phyloP scores from a whole-genome alignment of 345 rosid genomes.

The Luvunga scandens region DNA sequence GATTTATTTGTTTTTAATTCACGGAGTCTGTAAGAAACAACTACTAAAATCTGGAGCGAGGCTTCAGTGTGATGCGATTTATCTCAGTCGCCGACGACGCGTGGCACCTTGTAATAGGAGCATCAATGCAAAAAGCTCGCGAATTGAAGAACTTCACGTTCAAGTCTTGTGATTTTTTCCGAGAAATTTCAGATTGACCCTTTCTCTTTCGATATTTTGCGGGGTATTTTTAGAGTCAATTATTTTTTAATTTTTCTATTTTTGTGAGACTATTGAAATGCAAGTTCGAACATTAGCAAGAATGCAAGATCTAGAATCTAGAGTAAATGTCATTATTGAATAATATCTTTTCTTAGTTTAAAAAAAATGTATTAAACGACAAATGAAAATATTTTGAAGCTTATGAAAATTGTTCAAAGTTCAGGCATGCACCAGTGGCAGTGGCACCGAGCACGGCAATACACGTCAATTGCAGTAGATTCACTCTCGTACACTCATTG shows the following conservation, averaged over 20 bases:
- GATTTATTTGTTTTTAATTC: not conserved
- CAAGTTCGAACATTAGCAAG: not conserved
- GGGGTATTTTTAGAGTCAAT: not conserved
- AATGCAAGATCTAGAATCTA: not conserved
- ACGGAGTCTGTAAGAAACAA: not conserved
- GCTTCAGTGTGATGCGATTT: conserved; percentile 24
- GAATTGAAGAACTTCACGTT: not conserved
- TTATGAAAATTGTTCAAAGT: not conserved
- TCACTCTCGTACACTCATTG: not conserved
- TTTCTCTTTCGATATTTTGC: not conserved
- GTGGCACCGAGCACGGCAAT: not conserved
- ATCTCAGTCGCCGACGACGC: conserved; percentile 20
- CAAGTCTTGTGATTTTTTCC: conserved; percentile 6
- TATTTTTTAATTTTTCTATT: not conserved
- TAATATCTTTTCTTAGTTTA: not conserved
- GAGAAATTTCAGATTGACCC: conserved; percentile 3
- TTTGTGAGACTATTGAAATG: too few species aligned
- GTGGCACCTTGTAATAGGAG: conserved; percentile 26
- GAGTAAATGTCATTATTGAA: not conserved
- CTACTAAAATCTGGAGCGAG: conserved; percentile 8
- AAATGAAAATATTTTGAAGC: not conserved
- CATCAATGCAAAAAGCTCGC: conserved; percentile 32
- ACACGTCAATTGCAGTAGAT: not conserved
- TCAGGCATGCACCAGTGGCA: not conserved
- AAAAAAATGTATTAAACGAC: not conserved